phyloP scores from a whole-genome alignment of 2,329 filamentous ascomycete species.

The Ampelomyces quisqualis region DNA sequence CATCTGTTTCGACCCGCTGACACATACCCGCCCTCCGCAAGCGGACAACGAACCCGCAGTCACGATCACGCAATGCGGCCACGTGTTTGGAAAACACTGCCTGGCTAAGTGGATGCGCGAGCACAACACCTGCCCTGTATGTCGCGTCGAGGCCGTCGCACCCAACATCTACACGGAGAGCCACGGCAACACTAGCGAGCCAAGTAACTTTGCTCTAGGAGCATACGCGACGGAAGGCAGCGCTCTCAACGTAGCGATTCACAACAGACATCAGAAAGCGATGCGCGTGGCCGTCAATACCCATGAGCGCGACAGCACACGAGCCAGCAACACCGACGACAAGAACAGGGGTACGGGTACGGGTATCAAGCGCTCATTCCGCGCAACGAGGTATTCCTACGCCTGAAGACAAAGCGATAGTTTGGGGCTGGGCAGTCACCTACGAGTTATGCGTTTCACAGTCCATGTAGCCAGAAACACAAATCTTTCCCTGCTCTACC shows the following conservation, averaged over 20 bases:
- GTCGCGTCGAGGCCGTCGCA: conserved; percentile 4
- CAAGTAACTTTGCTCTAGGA: not conserved
- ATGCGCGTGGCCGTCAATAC: too few relatives aligned
- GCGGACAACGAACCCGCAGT: not conserved
- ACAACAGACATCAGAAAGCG: too few relatives aligned
- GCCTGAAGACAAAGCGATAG: too few relatives aligned
- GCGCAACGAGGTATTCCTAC: too few relatives aligned
- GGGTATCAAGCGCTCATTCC: too few relatives aligned
- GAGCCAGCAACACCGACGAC: too few relatives aligned
- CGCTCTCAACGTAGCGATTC: not conserved
- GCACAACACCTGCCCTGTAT: conserved; percentile 9
- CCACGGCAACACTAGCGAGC: not conserved
- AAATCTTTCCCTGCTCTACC: too few relatives aligned
- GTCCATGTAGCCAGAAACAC: too few relatives aligned
- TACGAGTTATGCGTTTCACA: too few relatives aligned
- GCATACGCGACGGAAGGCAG: not conserved
- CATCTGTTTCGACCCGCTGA: conserved; percentile 1
- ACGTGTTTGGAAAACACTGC: conserved; percentile 5
- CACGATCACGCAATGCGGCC: conserved; percentile 4
- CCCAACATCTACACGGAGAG: not conserved
- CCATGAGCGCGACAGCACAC: too few relatives aligned
- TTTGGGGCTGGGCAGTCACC: too few relatives aligned
- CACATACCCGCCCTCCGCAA: not conserved
- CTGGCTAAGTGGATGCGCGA: conserved; percentile 4
- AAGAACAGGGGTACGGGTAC: too few relatives aligned